Evolutionary conservation across 164 flowering plant species (phyloP).

Genomic region (Nymphaea thermarum): DNA sequence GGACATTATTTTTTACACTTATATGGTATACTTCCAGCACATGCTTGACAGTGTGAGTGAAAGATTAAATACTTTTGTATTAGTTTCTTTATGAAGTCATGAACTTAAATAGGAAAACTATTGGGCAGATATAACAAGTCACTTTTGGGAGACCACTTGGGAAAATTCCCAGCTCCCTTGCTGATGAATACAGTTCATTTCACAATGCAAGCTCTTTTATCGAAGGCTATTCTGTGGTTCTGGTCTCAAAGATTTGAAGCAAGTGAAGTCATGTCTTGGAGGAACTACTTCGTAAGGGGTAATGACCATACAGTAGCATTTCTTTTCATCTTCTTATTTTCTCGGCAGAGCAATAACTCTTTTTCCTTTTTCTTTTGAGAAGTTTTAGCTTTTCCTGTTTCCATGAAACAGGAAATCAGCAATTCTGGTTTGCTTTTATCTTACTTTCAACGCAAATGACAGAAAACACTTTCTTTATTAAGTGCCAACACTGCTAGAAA

Average conservation of each 20-base stretch:
- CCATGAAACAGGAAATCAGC: too few species aligned
- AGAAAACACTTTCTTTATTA: too few species aligned
- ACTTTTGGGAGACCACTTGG: conserved; percentile 82
- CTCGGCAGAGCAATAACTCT: not conserved
- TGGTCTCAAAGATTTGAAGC: conserved; percentile 63
- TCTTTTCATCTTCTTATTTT: too few species aligned
- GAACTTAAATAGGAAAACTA: not conserved
- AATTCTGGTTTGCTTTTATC: too few species aligned
- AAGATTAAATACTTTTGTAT: not conserved
- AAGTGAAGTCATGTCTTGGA: conserved; percentile 68
- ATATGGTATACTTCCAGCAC: conserved; percentile 90
- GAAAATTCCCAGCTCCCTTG: conserved; percentile 95
- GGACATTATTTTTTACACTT: conserved; percentile 65
- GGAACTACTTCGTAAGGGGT: conserved; percentile 83
- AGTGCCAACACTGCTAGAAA: too few species aligned
- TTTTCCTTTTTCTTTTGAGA: not conserved
- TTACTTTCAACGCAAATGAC: too few species aligned
- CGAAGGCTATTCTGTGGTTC: conserved; percentile 55
- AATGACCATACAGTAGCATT: conserved; percentile 1
- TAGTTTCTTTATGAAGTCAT: not conserved
- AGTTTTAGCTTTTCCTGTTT: not conserved
- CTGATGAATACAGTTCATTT: conserved; percentile 96
- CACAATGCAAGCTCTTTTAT: conserved; percentile 86
- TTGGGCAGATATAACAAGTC: conserved; percentile 77
- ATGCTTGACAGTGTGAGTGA: conserved; percentile 81